phyloP scores from a whole-genome alignment of 805 yeast genomes.

The Wickerhamiella cacticola region DNA sequence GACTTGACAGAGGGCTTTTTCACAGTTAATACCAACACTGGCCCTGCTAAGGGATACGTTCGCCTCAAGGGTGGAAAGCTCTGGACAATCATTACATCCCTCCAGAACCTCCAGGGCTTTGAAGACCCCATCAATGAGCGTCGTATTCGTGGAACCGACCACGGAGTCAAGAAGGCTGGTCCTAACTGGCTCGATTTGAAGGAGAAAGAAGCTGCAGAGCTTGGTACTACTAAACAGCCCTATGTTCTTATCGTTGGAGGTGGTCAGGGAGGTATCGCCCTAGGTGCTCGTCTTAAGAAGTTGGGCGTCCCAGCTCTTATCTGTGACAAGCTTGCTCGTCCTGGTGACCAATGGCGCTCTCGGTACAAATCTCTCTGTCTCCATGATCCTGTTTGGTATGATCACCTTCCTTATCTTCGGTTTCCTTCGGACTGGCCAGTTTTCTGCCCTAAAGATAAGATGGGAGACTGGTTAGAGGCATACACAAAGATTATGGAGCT shows the following conservation, averaged over 20 bases:
- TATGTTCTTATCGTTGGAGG: constrained; percentile 38
- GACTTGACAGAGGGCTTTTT: constrained; percentile 1
- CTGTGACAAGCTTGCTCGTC: constrained; percentile 30
- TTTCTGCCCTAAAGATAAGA: constrained; percentile 36
- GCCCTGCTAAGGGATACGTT: constrained; percentile 5
- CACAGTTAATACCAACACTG: background rate
- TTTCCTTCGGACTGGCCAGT: constrained; percentile 36
- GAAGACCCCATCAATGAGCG: background rate
- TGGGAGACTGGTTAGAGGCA: constrained; percentile 35
- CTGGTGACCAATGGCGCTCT: constrained; percentile 40
- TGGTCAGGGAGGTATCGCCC: constrained; percentile 37
- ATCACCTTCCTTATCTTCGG: constrained; percentile 33
- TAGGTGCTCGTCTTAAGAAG: constrained; percentile 34
- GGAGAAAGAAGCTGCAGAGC: background rate
- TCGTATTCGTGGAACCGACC: constrained; percentile 5
- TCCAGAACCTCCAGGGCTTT: constrained; percentile 7
- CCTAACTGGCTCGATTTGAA: constrained; percentile 8
- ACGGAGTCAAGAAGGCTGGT: constrained; percentile 4
- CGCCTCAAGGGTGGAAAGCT: constrained; percentile 1
- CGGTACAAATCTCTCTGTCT: constrained; percentile 36
- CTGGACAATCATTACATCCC: constrained; percentile 7
- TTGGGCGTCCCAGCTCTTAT: constrained; percentile 34
- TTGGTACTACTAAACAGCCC: constrained; percentile 24
- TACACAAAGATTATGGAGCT: constrained; percentile 35
- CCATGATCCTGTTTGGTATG: constrained; percentile 38